phyloP scores from a whole-genome alignment of 2,329 filamentous ascomycete genomes.

The Monosporascus sp. region DNA sequence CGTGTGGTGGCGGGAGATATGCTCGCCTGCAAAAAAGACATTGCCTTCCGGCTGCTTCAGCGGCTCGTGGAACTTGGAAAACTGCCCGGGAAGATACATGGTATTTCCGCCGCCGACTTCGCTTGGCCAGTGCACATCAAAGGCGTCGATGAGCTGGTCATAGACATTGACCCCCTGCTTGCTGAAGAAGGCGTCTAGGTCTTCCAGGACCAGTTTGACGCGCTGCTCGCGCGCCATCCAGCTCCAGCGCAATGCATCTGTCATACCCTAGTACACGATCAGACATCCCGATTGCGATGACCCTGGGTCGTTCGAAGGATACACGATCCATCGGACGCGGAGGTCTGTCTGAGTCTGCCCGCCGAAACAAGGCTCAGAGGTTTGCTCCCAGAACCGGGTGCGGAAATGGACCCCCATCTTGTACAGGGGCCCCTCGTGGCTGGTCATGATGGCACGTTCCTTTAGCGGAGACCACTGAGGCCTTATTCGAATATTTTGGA shows the following conservation, averaged over 20 bases:
- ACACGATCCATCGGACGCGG: slow-evolving; percentile 12
- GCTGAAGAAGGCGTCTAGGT: slow-evolving; percentile 3
- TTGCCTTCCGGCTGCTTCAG: slow-evolving; percentile 1
- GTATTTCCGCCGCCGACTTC: slow-evolving; percentile 5
- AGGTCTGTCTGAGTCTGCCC: slow-evolving; percentile 12
- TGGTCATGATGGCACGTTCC: slow-evolving; percentile 5
- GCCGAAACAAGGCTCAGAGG: slow-evolving; percentile 2
- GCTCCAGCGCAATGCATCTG: slow-evolving; percentile 7
- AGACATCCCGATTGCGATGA: slow-evolving; percentile 5
- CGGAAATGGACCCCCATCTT: slow-evolving; percentile 12
- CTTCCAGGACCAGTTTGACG: slow-evolving; percentile 4
- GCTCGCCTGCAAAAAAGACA: slow-evolving; percentile 7
- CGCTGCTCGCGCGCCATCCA: slow-evolving; percentile 3
- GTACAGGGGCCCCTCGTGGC: slow-evolving; percentile 8
- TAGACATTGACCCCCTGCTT: slow-evolving; percentile 8
- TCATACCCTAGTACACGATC: slow-evolving; percentile 10
- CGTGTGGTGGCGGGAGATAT: slow-evolving; percentile 7
- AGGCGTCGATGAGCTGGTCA: slow-evolving; percentile 9
- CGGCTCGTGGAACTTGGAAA: slow-evolving; percentile 2
- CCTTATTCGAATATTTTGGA: slow-evolving; percentile 2
- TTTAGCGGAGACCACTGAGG: slow-evolving; percentile 9
- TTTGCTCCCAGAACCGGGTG: slow-evolving; percentile 11
- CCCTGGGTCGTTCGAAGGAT: slow-evolving; percentile 8
- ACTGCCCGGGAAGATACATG: slow-evolving; percentile 10
- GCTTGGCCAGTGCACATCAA: slow-evolving; percentile 8